phyloP scores from a whole-genome alignment of 805 yeast genomes.

The Starmerella kuoi region DNA sequence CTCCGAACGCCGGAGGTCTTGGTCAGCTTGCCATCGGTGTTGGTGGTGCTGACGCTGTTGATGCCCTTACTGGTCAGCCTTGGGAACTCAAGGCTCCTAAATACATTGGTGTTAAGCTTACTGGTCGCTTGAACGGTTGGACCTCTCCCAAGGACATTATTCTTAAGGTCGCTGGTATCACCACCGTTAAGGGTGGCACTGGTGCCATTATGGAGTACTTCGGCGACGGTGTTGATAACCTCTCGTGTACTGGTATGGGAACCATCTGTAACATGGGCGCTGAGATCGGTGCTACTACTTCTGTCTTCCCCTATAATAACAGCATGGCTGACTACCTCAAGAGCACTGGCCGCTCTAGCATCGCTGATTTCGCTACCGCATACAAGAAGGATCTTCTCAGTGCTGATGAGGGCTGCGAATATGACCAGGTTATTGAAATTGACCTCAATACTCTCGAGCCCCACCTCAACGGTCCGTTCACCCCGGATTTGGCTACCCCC shows the following conservation, averaged over 20 bases:
- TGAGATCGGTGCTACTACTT: slow-evolving; percentile 96
- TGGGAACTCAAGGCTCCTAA: slow-evolving; percentile 99
- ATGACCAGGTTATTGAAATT: slow-evolving; percentile 85
- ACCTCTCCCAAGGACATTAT: slow-evolving; percentile 94
- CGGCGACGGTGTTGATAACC: slow-evolving; percentile 86
- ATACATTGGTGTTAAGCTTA: slow-evolving; percentile 85
- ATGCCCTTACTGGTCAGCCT: slow-evolving; percentile 83
- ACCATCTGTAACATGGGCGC: slow-evolving; percentile 99
- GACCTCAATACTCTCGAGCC: slow-evolving; percentile 87
- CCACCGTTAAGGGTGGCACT: slow-evolving; percentile 97
- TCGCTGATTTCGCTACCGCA: slow-evolving; percentile 66
- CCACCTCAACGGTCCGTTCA: slow-evolving; percentile 93
- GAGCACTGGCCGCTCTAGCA: slow-evolving; percentile 76
- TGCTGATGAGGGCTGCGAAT: slow-evolving; percentile 88
- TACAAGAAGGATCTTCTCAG: slow-evolving; percentile 46
- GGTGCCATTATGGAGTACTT: slow-evolving; percentile 93
- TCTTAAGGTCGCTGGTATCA: slow-evolving; percentile 80
- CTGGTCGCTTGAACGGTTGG: slow-evolving; percentile 91
- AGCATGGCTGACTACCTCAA: slow-evolving; percentile 76
- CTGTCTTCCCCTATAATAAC: slow-evolving; percentile 91
- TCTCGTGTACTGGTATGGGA: slow-evolving; percentile 98
- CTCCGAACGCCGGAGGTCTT: slow-evolving; percentile 97
- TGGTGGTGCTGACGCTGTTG: slow-evolving; percentile 99
- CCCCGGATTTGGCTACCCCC: slow-evolving; percentile 96
- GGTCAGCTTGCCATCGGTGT: slow-evolving; percentile 98